Evolutionary conservation across 371 early-diverging fungal genomes (phyloP).

Genomic region (Rhizopus delemar): DNA sequence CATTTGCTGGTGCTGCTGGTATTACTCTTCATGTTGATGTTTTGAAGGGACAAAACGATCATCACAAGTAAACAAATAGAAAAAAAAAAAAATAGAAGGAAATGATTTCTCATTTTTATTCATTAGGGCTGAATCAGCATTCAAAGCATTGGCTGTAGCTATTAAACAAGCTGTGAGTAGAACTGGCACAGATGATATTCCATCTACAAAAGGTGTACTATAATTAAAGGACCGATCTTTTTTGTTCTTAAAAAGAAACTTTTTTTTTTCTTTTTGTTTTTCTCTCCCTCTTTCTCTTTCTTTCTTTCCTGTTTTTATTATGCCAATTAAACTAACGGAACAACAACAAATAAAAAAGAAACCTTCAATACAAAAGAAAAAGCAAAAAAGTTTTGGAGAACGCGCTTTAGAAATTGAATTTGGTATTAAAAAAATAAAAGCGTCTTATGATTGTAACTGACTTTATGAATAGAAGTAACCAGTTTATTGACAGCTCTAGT

Average conservation of each 20-base stretch:
- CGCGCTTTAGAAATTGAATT: conserved; percentile 4
- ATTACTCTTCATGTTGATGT: conserved; percentile 96
- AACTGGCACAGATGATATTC: conserved; percentile 84
- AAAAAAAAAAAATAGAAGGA: background rate
- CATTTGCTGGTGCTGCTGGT: conserved; percentile 89
- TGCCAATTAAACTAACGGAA: background rate
- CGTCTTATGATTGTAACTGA: background rate
- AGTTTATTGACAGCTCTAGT: background rate
- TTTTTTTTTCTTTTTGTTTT: background rate
- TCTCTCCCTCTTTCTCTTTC: background rate
- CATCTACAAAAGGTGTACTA: conserved; percentile 92
- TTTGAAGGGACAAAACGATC: conserved; percentile 90
- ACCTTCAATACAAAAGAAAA: conserved; percentile 3
- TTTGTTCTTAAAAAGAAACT: background rate
- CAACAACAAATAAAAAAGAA: background rate
- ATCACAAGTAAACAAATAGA: conserved; percentile 70
- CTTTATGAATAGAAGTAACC: conserved; percentile 1
- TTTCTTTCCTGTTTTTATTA: conserved; percentile 1
- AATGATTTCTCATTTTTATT: background rate
- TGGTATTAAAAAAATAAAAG: background rate
- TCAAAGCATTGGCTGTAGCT: conserved; percentile 96
- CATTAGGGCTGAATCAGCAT: conserved; percentile 88
- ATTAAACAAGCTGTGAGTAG: conserved; percentile 78
- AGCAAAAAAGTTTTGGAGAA: conserved; percentile 2
- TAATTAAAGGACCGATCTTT: conserved; percentile 31